These are phyloP conservation scores for Arthrobotrys megalospora DNA, from an alignment of 2,329 filamentous ascomycete species.

Conservation along the genomic window DNA sequence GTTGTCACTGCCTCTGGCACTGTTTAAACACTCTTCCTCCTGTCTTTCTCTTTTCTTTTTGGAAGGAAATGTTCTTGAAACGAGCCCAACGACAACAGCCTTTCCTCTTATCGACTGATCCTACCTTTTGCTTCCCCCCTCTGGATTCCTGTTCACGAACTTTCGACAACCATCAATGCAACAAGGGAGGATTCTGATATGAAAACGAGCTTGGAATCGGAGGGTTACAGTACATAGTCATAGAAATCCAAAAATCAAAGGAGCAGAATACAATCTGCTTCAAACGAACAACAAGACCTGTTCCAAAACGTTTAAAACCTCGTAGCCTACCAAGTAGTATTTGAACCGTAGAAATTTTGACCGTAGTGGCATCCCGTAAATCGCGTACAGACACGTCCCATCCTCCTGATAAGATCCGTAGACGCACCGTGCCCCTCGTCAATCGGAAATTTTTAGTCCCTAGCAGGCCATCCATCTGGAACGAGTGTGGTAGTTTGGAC, in stretches of 20 bases:
- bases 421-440: neutral
- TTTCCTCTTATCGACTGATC: slow-evolving; percentile 4
- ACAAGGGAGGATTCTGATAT: slow-evolving; percentile 1
- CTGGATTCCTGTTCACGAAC: neutral
- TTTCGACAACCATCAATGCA: neutral
- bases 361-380: neutral
- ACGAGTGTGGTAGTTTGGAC: slow-evolving; percentile 38
- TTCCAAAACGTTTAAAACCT: neutral
- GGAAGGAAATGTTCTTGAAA: neutral
- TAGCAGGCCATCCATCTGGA: slow-evolving; percentile 3
- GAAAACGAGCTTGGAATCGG: slow-evolving; percentile 6
- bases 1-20: slow-evolving; percentile 31
- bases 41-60: slow-evolving; percentile 15
- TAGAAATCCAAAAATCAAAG: slow-evolving; percentile 30
- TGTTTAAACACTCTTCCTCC: slow-evolving; percentile 27
- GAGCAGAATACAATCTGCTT: slow-evolving; percentile 1
- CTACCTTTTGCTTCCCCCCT: neutral
- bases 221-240: slow-evolving; percentile 18
- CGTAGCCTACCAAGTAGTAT: neutral
- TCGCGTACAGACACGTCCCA: slow-evolving; percentile 11
- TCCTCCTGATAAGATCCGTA: slow-evolving; percentile 27
- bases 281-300: neutral
- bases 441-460: slow-evolving; percentile 22
- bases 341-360: neutral
- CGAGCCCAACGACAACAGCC: neutral